A percentile compares a stretch with the other conserved stretches of the same genome.
Conservation (phyloP, 441 rosid species). For the Populus hybrid region DNA sequence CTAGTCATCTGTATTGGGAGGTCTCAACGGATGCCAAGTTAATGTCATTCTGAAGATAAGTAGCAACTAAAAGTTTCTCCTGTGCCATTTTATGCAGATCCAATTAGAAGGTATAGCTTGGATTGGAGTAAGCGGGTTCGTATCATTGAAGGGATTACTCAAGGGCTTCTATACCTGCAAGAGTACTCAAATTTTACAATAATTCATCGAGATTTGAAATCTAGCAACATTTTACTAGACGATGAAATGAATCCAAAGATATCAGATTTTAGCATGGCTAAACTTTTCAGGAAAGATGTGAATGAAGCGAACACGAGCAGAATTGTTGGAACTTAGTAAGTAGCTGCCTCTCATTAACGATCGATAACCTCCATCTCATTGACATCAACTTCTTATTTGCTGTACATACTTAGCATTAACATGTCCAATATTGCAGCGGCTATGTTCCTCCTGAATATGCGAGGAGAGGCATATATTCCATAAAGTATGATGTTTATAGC, state of each 20-base stretch:
- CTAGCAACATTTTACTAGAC: constrained; percentile 30
- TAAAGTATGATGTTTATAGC: constrained; percentile 34
- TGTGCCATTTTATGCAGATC: constrained; percentile 20
- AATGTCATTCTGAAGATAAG: not conserved
- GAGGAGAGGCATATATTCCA: constrained; percentile 27
- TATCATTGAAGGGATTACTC: constrained; percentile 32
- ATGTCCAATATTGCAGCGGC: no score
- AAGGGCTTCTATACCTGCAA: constrained; percentile 37
- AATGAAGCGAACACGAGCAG: constrained; percentile 19
- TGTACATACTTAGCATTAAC: not conserved
- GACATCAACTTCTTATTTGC: not conserved
- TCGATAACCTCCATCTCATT: not conserved
- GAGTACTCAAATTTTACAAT: constrained; percentile 36
- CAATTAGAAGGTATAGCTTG: not conserved
- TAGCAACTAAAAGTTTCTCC: not conserved
- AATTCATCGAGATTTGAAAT: constrained; percentile 36
- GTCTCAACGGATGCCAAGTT: not conserved
- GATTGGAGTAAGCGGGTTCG: constrained; percentile 31
- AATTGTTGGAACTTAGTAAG: constrained; percentile 40
- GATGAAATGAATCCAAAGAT: constrained; percentile 26
- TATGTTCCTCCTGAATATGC: constrained; percentile 20
- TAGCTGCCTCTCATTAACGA: not conserved
- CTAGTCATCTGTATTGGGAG: not conserved
- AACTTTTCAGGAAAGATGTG: constrained; percentile 23
- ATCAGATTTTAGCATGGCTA: constrained; percentile 34